Evolutionary conservation across 306 rosid genomes (phyloP).

Genomic region (Dicorynia guianensis): DNA sequence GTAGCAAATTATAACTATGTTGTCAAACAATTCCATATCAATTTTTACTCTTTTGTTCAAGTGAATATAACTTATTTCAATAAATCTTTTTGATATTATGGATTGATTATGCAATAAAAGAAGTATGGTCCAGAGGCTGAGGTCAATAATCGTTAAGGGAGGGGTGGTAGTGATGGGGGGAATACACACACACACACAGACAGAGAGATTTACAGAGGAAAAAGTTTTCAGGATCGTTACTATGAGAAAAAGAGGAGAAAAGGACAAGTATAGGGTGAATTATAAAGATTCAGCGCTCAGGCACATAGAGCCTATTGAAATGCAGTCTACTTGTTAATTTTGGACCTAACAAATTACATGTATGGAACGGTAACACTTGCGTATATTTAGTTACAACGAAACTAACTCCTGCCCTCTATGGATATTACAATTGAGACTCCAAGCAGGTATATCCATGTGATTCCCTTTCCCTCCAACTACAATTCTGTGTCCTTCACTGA

Average conservation of each 20-base stretch:
- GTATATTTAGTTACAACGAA: background rate
- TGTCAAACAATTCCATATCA: background rate
- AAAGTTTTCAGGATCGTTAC: no score
- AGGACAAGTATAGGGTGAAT: background rate
- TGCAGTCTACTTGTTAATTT: background rate
- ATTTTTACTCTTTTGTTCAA: background rate
- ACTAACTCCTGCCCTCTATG: background rate
- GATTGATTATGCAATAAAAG: background rate
- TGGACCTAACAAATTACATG: background rate
- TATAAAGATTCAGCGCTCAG: background rate
- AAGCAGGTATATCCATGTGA: background rate
- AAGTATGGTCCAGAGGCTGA: background rate
- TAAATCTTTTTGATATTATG: background rate
- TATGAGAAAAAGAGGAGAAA: background rate
- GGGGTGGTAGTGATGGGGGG: background rate
- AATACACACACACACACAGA: background rate
- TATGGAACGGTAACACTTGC: background rate
- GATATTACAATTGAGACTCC: background rate
- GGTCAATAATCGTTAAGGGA: background rate
- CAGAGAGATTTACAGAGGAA: no score
- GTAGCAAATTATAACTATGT: constrained; percentile 2
- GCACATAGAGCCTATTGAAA: no score
- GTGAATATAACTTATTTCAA: background rate
- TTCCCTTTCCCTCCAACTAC: background rate
- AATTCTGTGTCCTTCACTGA: background rate